A percentile compares a stretch with the other conserved stretches of the same genome.
These are phyloP conservation scores for Dipodascus geniculatus DNA, from an alignment of 805 yeast genomes.

Conservation along the genomic window DNA sequence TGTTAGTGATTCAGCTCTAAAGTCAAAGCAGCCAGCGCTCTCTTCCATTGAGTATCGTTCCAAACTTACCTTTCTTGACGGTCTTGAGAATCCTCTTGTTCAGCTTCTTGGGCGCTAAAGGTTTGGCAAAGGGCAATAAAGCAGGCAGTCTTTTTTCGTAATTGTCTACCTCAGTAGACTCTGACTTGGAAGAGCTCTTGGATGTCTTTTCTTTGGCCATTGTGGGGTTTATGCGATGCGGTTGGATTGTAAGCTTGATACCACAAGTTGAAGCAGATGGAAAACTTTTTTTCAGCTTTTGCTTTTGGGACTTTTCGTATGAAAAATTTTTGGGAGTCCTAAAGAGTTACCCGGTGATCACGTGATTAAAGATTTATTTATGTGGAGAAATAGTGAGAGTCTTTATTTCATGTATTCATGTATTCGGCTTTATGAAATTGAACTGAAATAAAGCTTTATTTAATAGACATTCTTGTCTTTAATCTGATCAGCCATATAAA, in stretches of 20 bases:
- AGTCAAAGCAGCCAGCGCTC: too few species aligned
- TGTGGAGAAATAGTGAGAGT: too few species aligned
- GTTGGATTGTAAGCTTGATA: neutral
- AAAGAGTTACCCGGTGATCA: neutral
- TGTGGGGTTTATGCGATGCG: slow-evolving; percentile 1
- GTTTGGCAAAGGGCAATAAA: slow-evolving; percentile 81
- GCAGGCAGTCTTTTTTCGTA: slow-evolving; percentile 90
- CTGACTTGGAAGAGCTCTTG: slow-evolving; percentile 5
- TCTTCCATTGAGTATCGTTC: too few species aligned
- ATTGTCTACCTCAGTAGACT: slow-evolving; percentile 45
- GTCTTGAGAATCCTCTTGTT: slow-evolving; percentile 93
- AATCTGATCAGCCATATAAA: too few species aligned
- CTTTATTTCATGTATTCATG: too few species aligned
- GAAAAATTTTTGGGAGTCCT: neutral
- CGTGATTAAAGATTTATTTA: neutral
- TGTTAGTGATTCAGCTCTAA: neutral
- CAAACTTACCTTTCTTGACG: slow-evolving; percentile 52
- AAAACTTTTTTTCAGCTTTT: neutral
- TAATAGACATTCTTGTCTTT: too few species aligned
- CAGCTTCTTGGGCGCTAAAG: slow-evolving; percentile 89
- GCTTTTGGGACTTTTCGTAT: neutral
- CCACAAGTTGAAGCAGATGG: neutral
- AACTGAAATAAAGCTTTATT: too few species aligned
- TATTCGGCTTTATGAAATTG: too few species aligned
- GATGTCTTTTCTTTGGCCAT: slow-evolving; percentile 10